Evolutionary conservation across 129 eudicot genomes (phyloP), one percentile per base, ranked within the genome.

Genomic region (Kitagawia praeruptora): DNA sequence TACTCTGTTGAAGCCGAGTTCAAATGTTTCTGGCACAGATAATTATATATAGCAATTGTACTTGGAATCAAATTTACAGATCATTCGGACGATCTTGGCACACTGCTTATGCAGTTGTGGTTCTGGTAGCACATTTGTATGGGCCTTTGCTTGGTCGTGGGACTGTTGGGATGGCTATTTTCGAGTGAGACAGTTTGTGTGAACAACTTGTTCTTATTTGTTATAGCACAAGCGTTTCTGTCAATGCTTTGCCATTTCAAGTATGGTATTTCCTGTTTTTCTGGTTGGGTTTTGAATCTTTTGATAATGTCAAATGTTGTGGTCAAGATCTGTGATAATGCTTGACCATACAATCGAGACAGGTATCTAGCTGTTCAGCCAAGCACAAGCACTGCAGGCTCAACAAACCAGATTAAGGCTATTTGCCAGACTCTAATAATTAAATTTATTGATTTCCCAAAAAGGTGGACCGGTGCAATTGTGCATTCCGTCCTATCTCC

Each of bases 71-170:
- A 89, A 28, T 91, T 92, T 31, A 89, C 78, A 0, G 97, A 96
- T 76, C 88, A 83, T 53, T 81, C 93, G 0, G 86, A 81, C 5
- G 39, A 85, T 56, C 89, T 96, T 0, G 19, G 80, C 81, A 63
- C 83, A n/a, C n/a, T 2, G 88, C 90, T 12, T 87, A 72, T 14
- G 99, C 89, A 0, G 80, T 92, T 27, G 47, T 96, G 3, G 99
- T 96, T 4, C 97, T 96, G 41, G 63, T 96, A 47, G 61, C 82
- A 85, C 90, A 0, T 96, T 86, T 28, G 94, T 96, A 0, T 86
- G 97, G 0, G 88, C 97, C 0, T 96, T 96, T 28, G 99, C 99
- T 0, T 96, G 99, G 99, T 96, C 99, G 1, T 92, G 97, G 97
- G 99, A 8, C 99, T 98, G 0, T 76, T 96, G 2, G 99, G 99